phyloP scores from a whole-genome alignment of 2,329 filamentous ascomycete species.

The Phyllosticta paracitricarpa region DNA sequence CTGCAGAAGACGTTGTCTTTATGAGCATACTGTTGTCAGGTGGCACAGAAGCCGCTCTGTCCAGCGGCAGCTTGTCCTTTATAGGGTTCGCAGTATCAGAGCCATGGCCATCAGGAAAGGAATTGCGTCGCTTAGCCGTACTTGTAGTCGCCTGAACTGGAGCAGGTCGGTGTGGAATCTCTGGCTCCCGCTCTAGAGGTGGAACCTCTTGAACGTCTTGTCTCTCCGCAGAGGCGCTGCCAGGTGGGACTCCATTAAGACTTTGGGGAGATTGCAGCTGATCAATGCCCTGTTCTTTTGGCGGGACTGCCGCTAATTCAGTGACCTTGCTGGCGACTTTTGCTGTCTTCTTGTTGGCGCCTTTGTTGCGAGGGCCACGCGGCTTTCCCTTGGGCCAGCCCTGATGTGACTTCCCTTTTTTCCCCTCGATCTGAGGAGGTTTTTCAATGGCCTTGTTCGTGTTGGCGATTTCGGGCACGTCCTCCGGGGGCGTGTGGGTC shows the following conservation, averaged over 20 bases:
- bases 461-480: slow-evolving; percentile 14
- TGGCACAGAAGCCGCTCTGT: slow-evolving; percentile 18
- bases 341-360: slow-evolving; percentile 28
- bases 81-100: background rate
- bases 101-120: background rate
- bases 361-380: slow-evolving; percentile 27
- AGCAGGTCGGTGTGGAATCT: background rate
- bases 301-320: slow-evolving; percentile 6
- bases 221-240: background rate
- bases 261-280: slow-evolving; percentile 26
- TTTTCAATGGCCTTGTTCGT: slow-evolving; percentile 12
- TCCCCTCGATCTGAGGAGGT: slow-evolving; percentile 15
- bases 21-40: slow-evolving; percentile 14
- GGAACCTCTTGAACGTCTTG: background rate
- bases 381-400: slow-evolving; percentile 39
- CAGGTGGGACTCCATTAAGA: slow-evolving; percentile 19
- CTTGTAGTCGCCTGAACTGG: background rate
- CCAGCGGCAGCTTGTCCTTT: background rate
- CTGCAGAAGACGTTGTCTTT: background rate
- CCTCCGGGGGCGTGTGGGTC: slow-evolving; percentile 32
- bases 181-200: background rate
- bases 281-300: slow-evolving; percentile 13
- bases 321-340: slow-evolving; percentile 16
- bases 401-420: slow-evolving; percentile 27
- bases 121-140: slow-evolving; percentile 2